Percentiles rank a stretch among this genome's conserved stretches.
Conservation (phyloP, 257 asterid species). For the Mitragyna speciosa region DNA sequence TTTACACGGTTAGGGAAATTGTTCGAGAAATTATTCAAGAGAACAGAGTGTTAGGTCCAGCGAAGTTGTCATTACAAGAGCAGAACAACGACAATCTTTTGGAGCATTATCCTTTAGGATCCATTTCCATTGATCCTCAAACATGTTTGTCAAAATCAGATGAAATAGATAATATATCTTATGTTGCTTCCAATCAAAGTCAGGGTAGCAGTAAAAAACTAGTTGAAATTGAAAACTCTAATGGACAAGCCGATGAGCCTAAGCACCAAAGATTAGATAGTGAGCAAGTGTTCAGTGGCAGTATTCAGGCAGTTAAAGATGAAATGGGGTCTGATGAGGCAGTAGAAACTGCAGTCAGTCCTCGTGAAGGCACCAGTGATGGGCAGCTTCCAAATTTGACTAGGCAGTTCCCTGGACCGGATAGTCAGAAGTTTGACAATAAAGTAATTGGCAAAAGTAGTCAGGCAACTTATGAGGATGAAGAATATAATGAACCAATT, state of each 20-base stretch:
- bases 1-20: conserved; percentile 81
- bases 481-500: conserved; percentile 25
- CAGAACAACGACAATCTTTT: conserved; percentile 35
- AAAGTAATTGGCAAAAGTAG: neutral
- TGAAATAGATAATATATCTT: conserved; percentile 23
- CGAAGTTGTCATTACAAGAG: conserved; percentile 47
- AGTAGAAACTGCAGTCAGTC: neutral
- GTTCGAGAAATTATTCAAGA: conserved; percentile 91
- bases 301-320: neutral
- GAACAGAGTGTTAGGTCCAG: conserved; percentile 82
- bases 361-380: conserved; percentile 13
- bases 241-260: conserved; percentile 25
- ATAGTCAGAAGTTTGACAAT: conserved; percentile 2
- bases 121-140: conserved; percentile 60
- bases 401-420: neutral
- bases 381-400: conserved; percentile 2
- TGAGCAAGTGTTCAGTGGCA: conserved; percentile 23
- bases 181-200: conserved; percentile 17
- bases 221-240: conserved; percentile 30
- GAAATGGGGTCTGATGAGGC: conserved; percentile 9
- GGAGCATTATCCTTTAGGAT: conserved; percentile 64
- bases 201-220: conserved; percentile 32
- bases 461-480: conserved; percentile 20
- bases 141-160: conserved; percentile 31
- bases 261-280: conserved; percentile 21